These are phyloP conservation scores for Sarocladium oryzae DNA, from an alignment of 2,329 filamentous ascomycete genomes.

Conservation along the genomic window DNA sequence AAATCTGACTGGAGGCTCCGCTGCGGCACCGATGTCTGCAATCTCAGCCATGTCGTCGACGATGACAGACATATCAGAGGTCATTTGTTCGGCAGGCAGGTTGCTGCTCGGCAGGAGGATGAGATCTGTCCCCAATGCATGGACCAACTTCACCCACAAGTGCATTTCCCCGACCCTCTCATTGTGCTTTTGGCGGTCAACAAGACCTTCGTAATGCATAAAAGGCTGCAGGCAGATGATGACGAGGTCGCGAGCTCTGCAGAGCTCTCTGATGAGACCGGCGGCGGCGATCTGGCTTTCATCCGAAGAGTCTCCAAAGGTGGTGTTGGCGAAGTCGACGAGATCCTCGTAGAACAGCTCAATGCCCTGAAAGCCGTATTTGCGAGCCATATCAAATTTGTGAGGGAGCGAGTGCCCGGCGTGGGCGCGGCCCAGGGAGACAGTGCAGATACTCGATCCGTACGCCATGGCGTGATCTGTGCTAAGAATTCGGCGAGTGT, in stretches of 20 bases:
- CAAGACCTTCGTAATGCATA: conserved; percentile 67
- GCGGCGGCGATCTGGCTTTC: conserved; percentile 52
- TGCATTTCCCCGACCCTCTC: conserved; percentile 55
- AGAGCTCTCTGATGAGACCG: conserved; percentile 48
- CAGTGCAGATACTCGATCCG: conserved; percentile 54
- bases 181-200: conserved; percentile 52
- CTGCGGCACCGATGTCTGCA: conserved; percentile 58
- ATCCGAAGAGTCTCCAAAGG: conserved; percentile 30
- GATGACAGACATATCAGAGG: conserved; percentile 46
- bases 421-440: conserved; percentile 65
- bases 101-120: conserved; percentile 72
- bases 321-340: conserved; percentile 46
- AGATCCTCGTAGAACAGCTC: conserved; percentile 78
- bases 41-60: conserved; percentile 56
- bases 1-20: conserved; percentile 55
- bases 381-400: conserved; percentile 63
- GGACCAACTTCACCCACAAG: conserved; percentile 63
- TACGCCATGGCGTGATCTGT: not conserved
- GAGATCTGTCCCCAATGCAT: conserved; percentile 59
- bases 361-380: conserved; percentile 60
- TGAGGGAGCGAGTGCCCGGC: conserved; percentile 60
- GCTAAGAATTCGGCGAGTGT: not conserved
- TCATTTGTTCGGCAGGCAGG: conserved; percentile 41
- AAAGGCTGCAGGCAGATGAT: conserved; percentile 70
- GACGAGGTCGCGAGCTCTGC: conserved; percentile 28